Base-by-base conservation (phyloP, 2,329 filamentous ascomycete genomes). In the Chalara sp. region DNA sequence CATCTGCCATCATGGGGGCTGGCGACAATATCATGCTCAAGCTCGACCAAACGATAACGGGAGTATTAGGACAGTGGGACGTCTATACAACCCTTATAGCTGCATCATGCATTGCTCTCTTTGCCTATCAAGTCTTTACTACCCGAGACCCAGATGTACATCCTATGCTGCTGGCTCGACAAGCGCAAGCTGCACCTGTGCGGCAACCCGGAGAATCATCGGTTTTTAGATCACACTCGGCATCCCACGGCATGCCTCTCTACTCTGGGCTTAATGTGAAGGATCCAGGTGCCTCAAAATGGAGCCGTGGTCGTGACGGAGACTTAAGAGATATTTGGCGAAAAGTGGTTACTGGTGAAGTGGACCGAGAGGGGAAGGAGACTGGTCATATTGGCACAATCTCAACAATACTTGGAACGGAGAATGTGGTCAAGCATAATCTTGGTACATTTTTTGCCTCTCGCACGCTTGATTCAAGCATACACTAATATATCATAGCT, bases 281-380 rank as follows among this genome's bases (percentile, higher is more conserved):
- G 71, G 86, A 90, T 49, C 72, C 84, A 0, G 86, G 84, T 42
- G 81, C 86, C 44, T 86, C 88, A 44, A 89, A 89, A 70, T 96
- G 91, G 87, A 78, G 86, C 7, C 75, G 78, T 51, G 92, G 92
- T 46, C 83, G 87, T 50, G 84, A 95, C 67, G 93, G 93, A 43
- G 92, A 99, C 62, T 73, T 99, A 57, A 80, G 92, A 49, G 92
- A 99, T 68, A 76, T 99, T 51, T 99, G 93, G 93, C 81, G 84
- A 56, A 79, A 80, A 63, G 86, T 83, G 41, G 75, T 84, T 7
- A 75, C 75, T 50, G 89, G 88, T 46, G 72, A 79, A 6, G 70
- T 78, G 12, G 79, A 83, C 50, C 80, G 83, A 35, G 79, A 84
- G 44, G 84, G 83, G 32, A 76, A 79, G 39, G 65, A 72, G 40